These are phyloP conservation scores for Pseudozyma sp. DNA, from an alignment of 1,284 basidiomycete species.

Conservation along the genomic window DNA sequence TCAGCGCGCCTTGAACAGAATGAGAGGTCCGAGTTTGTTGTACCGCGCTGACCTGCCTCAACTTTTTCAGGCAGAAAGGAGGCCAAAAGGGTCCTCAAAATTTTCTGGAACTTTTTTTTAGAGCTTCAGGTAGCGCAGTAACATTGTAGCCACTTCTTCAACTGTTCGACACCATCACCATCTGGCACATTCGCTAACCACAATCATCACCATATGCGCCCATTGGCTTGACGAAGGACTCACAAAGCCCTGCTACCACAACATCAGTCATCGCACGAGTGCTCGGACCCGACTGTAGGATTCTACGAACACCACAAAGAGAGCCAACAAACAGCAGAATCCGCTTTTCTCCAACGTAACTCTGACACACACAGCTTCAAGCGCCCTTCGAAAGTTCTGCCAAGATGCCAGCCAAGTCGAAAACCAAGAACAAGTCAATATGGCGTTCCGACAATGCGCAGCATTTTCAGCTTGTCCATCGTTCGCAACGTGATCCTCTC, in stretches of 20 bases:
- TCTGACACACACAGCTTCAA: not conserved
- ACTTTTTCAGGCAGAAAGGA: not conserved
- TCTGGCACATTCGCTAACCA: not conserved
- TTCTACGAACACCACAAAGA: too few relatives aligned
- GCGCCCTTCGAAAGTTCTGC: not conserved
- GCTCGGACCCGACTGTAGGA: too few relatives aligned
- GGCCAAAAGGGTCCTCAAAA: slow-evolving; percentile 26
- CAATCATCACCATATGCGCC: not conserved
- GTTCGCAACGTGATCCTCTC: slow-evolving; percentile 94
- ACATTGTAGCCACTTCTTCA: not conserved
- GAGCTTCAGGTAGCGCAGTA: slow-evolving; percentile 4
- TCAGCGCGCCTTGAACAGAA: slow-evolving; percentile 4
- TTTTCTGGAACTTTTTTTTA: slow-evolving; percentile 19
- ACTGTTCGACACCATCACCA: not conserved
- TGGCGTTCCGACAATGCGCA: slow-evolving; percentile 88
- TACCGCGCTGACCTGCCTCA: not conserved
- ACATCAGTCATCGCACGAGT: not conserved
- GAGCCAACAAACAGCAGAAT: too few relatives aligned
- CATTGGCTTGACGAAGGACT: not conserved
- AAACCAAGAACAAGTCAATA: slow-evolving; percentile 74
- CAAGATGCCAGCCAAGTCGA: slow-evolving; percentile 58
- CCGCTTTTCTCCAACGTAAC: not conserved
- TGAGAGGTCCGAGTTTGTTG: not conserved
- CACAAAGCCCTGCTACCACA: not conserved
- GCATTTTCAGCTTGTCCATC: slow-evolving; percentile 96